Evolutionary conservation across 768 basidiomycete genomes (phyloP), one percentile per base, ranked within the genome.

Genomic region (Amanita molliuscula): DNA sequence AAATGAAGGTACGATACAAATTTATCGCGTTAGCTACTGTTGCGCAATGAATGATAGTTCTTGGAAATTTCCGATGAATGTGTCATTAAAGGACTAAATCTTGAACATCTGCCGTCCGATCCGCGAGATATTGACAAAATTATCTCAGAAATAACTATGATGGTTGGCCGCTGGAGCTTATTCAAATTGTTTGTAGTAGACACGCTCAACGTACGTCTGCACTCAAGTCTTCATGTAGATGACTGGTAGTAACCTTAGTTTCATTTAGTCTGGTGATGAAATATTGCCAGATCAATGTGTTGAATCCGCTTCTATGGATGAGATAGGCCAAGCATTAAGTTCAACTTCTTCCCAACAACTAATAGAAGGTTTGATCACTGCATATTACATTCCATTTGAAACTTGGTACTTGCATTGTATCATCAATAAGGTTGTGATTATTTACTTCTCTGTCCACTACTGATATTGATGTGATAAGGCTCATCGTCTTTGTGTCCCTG

Each of bases 121-220:
- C 86, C 88, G 10, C 77, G 91, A 49, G 95, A 98, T 62, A 81
- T 96, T 8, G 95, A 99, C 68, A 88, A 84, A 60, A 72, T 88
- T 0, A 59, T 96, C n/a, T 82, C 87, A 1, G 96, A 98, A 65
- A 66, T 88, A 7, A 81, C 92, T 11, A 85, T 84, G 3, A 92
- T 99, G 80, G 82, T 87, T 29, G 83, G 93, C 20, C 73, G 95
- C 48, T 99, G 95, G 95, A 80, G 79, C 55, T 64, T 98, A 54
- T 94, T 97, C 67, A 77, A 83, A 47, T 26, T 33, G 26, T 34
- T 34, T 36, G 41, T 43, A 23, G 23, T 18, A 23, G 25, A 48
- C 15, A 35, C 20, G 38, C 20, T 45, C 3, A 26, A 40, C 31
- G 40, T 50, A 33, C 28, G 34, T 23, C 16, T 44, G 5, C 34